Base-by-base conservation (phyloP, 768 basidiomycete genomes). In the Tulasnella calospora region DNA sequence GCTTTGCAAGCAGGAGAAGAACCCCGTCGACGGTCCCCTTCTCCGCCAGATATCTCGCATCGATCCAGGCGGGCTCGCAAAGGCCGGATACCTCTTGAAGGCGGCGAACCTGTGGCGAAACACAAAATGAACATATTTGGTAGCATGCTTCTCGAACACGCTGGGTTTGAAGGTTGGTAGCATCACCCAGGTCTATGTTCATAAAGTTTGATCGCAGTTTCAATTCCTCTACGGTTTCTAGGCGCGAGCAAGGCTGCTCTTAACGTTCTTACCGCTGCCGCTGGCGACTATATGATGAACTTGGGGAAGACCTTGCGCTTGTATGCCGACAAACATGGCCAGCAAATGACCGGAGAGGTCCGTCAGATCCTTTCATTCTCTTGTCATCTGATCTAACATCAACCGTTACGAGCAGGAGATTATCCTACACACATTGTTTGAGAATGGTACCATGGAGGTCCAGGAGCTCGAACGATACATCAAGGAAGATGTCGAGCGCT, bases 281-380 rank as follows among this genome's bases (percentile, higher is more conserved):
- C 92, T 0, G 88, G 91, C 0, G 93, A 96, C 81, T 97, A 94
- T 84, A 82, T 98, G 6, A 83, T 89, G 30, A 97, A 96, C 82
- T 90, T 98, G 61, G 97, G 97, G 2, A 88, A 91, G 70, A 96
- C 94, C 19, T 90, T 99, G 74, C 88, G 91, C 76, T 93, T 92
- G 81, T 85, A 95, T 78, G 87, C 89, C 61, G 96, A 98, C 84
- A 94, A 93, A 82, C 92, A 94, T 84, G 89, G 89, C 1, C 86
- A 88, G 71, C 89, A 88, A 33, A 95, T 98, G 94, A 90, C 92
- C 0, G 83, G 94, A 0, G 95, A 98, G 89, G 96, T 96, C 77
- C 78, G 88, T 82, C 46, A 23, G 2, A 19, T 30, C 46, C 73
- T 71, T 77, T 30, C 79, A 71, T 73, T 35, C 6, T 4, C 57